Evolutionary conservation across 495 filamentous ascomycete genomes (phyloP), one percentile per base, ranked within the genome.

Genomic region (Parathielavia hyrcaniae): DNA sequence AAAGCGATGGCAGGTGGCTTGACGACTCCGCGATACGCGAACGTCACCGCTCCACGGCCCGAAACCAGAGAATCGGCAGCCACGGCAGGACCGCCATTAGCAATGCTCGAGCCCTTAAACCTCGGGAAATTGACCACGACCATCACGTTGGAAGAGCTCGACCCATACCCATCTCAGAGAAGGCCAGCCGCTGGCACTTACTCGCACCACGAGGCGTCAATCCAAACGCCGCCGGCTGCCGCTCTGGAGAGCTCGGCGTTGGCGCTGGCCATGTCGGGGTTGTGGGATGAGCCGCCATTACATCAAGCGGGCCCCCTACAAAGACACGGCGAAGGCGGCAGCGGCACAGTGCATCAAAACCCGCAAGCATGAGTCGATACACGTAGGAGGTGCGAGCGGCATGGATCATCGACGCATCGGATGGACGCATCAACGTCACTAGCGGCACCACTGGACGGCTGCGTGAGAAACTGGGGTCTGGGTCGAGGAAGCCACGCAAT

Each of bases 201-300:
- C 0, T 43, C 10, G 38, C 50, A 43, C 1, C 22, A 40, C 5
- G 10, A 13, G 22, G 10, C 50, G 41, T 11, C 35, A 30, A 20
- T 22, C 1, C 13, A 13, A 32, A 5, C 12, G 13, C 36, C 50
- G 4, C 23, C 50, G 1, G 36, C 50, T 2, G 50, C 23, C 1
- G 53, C 41, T n/a, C 11, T 35, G 22, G 53, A 46, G 30, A 14
- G 17, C n/a, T 1, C 41, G 2, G 16, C 35, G 16, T 5, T 54
- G 7, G 51, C 51, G 12, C 39, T 44, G 39, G 51, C 51, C 23
- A 54, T 54, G 39, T 54, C 51, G 10, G 53, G 41, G 23, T 30
- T 55, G 41, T 55, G 53, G 53, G 41, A 38, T 13, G 32, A 6
- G 26, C 23, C 7, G 30, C 17, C 30, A 38, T n/a, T 41, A 5